Evolutionary conservation across 1,139 yeast species (phyloP).

Genomic region (Saccharomyces uvarum): DNA sequence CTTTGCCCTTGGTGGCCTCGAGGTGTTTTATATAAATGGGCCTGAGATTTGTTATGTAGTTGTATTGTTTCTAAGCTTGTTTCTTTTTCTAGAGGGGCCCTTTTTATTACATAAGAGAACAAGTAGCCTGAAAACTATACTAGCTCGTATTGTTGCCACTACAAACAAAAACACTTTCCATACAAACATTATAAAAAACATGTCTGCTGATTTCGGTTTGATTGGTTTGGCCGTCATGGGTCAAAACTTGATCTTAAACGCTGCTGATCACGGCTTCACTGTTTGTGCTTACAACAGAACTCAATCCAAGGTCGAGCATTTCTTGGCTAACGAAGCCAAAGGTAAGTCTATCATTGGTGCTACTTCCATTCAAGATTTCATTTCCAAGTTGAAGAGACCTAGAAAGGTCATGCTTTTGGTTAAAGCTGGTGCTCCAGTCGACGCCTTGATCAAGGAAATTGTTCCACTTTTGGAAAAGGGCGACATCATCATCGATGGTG

Average conservation of each 20-base stretch:
- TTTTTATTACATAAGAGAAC: neutral
- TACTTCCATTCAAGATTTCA: slow-evolving; percentile 80
- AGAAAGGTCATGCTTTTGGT: slow-evolving; percentile 90
- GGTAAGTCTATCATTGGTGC: slow-evolving; percentile 95
- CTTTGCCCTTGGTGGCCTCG: neutral
- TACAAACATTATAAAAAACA: slow-evolving; percentile 3
- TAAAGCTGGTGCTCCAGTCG: slow-evolving; percentile 96
- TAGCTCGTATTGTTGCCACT: neutral
- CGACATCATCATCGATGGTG: slow-evolving; percentile 98
- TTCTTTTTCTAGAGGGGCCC: neutral
- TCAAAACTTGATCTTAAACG: slow-evolving; percentile 93
- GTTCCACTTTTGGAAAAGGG: slow-evolving; percentile 90
- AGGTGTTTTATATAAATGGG: neutral
- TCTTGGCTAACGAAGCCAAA: slow-evolving; percentile 90
- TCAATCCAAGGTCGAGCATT: slow-evolving; percentile 87
- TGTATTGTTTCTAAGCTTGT: neutral
- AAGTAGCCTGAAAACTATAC: neutral
- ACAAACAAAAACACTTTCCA: neutral
- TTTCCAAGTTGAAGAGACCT: slow-evolving; percentile 88
- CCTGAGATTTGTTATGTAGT: neutral
- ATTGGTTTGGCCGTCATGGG: slow-evolving; percentile 99
- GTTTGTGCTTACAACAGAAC: slow-evolving; percentile 99
- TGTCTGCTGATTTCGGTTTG: slow-evolving; percentile 86
- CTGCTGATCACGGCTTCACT: slow-evolving; percentile 95
- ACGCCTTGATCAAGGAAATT: slow-evolving; percentile 79